phyloP scores from a whole-genome alignment of 2,329 filamentous ascomycete genomes.

The Botrytis elliptica region DNA sequence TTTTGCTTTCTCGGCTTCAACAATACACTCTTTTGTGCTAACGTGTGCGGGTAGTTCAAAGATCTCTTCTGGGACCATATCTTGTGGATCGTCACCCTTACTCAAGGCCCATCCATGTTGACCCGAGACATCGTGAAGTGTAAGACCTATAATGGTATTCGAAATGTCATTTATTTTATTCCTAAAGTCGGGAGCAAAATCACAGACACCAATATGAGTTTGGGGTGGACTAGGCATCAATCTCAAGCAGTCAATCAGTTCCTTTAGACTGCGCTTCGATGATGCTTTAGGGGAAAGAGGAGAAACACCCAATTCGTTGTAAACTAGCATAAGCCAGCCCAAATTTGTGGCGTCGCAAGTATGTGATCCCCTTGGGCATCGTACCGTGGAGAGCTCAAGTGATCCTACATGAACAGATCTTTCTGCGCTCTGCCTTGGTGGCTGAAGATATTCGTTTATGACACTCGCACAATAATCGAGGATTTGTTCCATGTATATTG shows the following conservation, averaged over 20 bases:
- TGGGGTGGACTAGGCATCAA: slow-evolving; percentile 47
- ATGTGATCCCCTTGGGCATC: slow-evolving; percentile 52
- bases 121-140: slow-evolving; percentile 50
- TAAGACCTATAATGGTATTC: slow-evolving; percentile 51
- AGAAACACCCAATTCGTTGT: slow-evolving; percentile 48
- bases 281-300: slow-evolving; percentile 39
- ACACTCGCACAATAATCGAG: slow-evolving; percentile 46
- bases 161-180: slow-evolving; percentile 51
- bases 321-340: slow-evolving; percentile 54
- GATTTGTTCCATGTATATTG: slow-evolving; percentile 52
- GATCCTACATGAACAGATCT: slow-evolving; percentile 29
- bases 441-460: slow-evolving; percentile 48
- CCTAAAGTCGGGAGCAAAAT: slow-evolving; percentile 50
- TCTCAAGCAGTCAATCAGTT: slow-evolving; percentile 47
- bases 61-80: slow-evolving; percentile 14
- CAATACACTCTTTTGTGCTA: slow-evolving; percentile 15
- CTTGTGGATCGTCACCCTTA: slow-evolving; percentile 36
- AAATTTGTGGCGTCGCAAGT: slow-evolving; percentile 53
- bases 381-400: slow-evolving; percentile 41
- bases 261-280: slow-evolving; percentile 45
- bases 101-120: slow-evolving; percentile 51
- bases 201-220: slow-evolving; percentile 47
- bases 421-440: slow-evolving; percentile 24
- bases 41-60: slow-evolving; percentile 20
- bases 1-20: slow-evolving; percentile 27